Base-by-base conservation (phyloP, 2,329 filamentous ascomycete species). In the Aureobasidium subglaciale region DNA sequence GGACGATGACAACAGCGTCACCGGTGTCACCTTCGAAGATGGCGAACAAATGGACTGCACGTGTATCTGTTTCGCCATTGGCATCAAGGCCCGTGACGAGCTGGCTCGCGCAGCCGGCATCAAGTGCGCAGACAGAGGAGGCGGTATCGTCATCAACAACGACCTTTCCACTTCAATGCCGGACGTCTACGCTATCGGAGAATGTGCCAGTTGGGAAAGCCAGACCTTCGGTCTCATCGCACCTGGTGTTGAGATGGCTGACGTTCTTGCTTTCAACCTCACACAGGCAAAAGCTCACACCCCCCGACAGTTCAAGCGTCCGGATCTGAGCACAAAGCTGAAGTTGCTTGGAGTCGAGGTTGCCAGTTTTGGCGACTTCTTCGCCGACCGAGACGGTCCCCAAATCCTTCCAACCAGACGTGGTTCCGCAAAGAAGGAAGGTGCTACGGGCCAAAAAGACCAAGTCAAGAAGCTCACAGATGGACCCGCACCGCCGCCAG, bases 341-440 rank as follows among this genome's bases (percentile, higher is more conserved):
- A 96, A 96, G 75, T 76, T 96, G 0, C 78, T 96, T 0, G 90
- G 90, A 0, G 89, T 96, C 8, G 88, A 96, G 61, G 91, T 96
- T 4, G 91, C 91, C 16, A 93, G 88, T 65, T 96, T 96, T 66
- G 90, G 91, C 0, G 91, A 96, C 67, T 96, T 91, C 75, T 96
- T 96, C 62, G 90, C 90, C 0, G 90, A 96, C 63, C 77, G 87
- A 27, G 88, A 95, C 65, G 90, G 90, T 0, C 88, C 89, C 0
- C 86, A 85, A 60, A 78, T 84, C 43, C 73, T 92, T n/a, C 90
- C 88, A 0, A 77, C 78, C 3, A 79, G 78, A 59, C 71, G 73
- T 41, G 67, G 70, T 50, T 77, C 72, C 10, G 71, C 68, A 3
- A 77, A 72, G 60, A 77, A 75, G 62, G 72, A 75, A 50, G 70